A percentile compares a stretch with the other conserved stretches of the same genome.
Evolutionary conservation across 345 rosid species (phyloP).

Genomic region (Salix viminalis): DNA sequence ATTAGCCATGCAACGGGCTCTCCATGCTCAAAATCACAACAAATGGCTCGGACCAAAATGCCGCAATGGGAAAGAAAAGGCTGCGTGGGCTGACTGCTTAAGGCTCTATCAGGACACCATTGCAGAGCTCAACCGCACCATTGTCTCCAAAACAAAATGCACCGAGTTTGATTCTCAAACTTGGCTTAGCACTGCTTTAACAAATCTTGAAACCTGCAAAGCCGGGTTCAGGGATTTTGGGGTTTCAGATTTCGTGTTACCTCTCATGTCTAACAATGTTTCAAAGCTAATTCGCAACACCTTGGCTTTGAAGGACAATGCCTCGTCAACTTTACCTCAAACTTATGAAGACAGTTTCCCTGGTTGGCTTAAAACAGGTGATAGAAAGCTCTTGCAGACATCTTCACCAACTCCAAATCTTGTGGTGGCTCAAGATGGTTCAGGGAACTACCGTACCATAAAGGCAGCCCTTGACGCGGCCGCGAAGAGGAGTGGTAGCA

Average conservation of each 20-base stretch:
- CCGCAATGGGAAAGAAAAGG: conserved; percentile 48
- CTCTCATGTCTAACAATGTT: conserved; percentile 63
- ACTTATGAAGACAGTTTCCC: conserved; percentile 51
- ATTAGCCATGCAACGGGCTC: conserved; percentile 56
- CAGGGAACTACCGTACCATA: conserved; percentile 53
- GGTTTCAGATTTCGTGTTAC: conserved; percentile 41
- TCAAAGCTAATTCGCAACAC: conserved; percentile 58
- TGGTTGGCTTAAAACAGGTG: conserved; percentile 57
- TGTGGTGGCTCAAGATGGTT: conserved; percentile 74
- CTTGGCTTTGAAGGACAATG: conserved; percentile 47
- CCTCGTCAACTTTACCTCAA: conserved; percentile 26
- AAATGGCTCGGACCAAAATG: conserved; percentile 53
- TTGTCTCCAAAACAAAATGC: conserved; percentile 40
- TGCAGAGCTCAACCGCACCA: conserved; percentile 51
- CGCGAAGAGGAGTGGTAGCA: conserved; percentile 42
- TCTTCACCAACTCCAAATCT: conserved; percentile 38
- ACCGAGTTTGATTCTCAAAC: conserved; percentile 64
- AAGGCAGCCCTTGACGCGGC: conserved; percentile 65
- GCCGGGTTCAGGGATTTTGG: conserved; percentile 61
- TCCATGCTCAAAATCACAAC: conserved; percentile 41
- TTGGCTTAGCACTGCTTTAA: conserved; percentile 84
- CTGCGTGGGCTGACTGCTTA: conserved; percentile 83
- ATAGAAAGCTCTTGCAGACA: conserved; percentile 53
- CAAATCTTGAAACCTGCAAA: conserved; percentile 68
- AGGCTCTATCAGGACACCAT: conserved; percentile 52